These are phyloP conservation scores for Scedosporium aurantiacum DNA, from an alignment of 2,329 filamentous ascomycete genomes.

Conservation along the genomic window DNA sequence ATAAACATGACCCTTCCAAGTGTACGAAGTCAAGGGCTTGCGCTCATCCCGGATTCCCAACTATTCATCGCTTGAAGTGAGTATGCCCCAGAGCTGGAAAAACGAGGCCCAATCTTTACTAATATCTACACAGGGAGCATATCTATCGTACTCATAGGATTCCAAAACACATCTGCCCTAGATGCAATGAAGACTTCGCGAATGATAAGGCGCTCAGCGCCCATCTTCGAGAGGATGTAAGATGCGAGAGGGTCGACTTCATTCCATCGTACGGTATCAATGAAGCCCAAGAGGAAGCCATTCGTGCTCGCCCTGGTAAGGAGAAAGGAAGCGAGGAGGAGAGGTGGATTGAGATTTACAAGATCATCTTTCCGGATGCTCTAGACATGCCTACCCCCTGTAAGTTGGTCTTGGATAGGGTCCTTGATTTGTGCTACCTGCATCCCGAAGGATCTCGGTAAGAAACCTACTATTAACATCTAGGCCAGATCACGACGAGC, in stretches of 20 bases:
- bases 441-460: neutral
- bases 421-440: too few relatives aligned
- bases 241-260: slow-evolving; percentile 1
- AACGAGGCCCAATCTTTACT: neutral
- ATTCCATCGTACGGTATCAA: neutral
- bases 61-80: slow-evolving; percentile 16
- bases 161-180: neutral
- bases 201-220: neutral
- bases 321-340: neutral
- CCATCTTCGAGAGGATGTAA: neutral
- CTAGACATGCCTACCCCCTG: slow-evolving; percentile 2
- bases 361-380: slow-evolving; percentile 4
- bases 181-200: neutral
- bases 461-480: neutral
- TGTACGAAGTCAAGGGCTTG: slow-evolving; percentile 15
- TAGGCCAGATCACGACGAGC: neutral
- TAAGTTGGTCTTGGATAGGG: neutral
- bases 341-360: slow-evolving; percentile 4
- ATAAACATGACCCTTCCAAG: slow-evolving; percentile 20
- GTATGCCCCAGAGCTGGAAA: neutral
- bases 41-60: slow-evolving; percentile 14
- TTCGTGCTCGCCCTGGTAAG: slow-evolving; percentile 1
- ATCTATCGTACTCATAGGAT: neutral
- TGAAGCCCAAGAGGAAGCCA: neutral
- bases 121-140: slow-evolving; percentile 2